Evolutionary conservation across 768 basidiomycete genomes (phyloP), one percentile per base, ranked within the genome.

Genomic region (Mycena floridula): DNA sequence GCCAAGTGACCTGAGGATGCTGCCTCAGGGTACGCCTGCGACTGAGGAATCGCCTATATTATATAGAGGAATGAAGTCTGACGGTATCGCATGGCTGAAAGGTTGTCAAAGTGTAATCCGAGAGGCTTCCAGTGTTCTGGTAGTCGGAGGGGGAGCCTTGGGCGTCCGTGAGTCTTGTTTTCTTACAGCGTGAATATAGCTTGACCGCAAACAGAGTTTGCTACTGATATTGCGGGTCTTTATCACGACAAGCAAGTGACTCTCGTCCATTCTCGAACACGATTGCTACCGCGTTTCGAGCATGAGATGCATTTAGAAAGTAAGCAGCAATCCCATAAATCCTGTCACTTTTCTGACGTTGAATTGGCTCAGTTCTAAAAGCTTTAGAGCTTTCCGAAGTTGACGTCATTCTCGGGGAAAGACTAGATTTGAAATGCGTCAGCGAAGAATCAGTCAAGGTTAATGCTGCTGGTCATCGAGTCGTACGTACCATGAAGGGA

Each of bases 81-180:
- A 74, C 45, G 72, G 72, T 0, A 63, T 80, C 13, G 62, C 59
- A 2, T 81, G 76, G 70, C 62, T 83, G 35, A 65, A 64, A 47
- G 57, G 62, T n/a, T 68, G 70, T 44, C 82, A 84, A 53, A 55
- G 57, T 25, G 58, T 63, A 3, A 66, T 87, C 40, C 61, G 71
- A 42, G 59, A 56, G 2, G 70, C 80, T 0, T 61, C 58, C 1
- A 74, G 69, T 32, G 68, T 88, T 3, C 69, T 86, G 6, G 71
- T 87, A 12, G 73, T 86, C 2, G 85, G 86, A 2, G 85, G 82
- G 9, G 85, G 86, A 1, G 81, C 85, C 1, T 71, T 87, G 7
- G 85, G 85, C 3, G 77, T 87, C 22, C 81, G 82, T 84, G 56
- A 52, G 79, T 69, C 22, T 32, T 16, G 8, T 13, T 25, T 36